Conservation (phyloP, 1,284 basidiomycete genomes). For the Volvariella volvacea region DNA sequence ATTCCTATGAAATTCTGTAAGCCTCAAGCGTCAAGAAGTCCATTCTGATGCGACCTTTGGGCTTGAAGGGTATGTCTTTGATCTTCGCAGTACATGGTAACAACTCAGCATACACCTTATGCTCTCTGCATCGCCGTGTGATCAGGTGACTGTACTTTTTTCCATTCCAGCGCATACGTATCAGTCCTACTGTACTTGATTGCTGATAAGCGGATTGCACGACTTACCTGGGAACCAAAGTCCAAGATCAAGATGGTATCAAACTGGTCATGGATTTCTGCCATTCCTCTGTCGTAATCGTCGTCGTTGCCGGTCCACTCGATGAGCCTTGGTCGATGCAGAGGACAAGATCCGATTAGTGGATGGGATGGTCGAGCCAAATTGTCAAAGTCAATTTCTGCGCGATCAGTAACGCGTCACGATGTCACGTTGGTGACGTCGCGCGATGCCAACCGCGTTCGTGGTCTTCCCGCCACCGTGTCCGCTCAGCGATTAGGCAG, state of each 20-base stretch:
- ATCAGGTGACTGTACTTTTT: slow-evolving; percentile 98
- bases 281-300: slow-evolving; percentile 33
- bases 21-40: slow-evolving; percentile 5
- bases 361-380: too few relatives aligned
- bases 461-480: too few relatives aligned
- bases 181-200: not conserved
- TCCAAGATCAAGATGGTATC: slow-evolving; percentile 97
- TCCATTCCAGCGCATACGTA: slow-evolving; percentile 6
- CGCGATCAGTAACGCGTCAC: too few relatives aligned
- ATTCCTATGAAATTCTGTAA: slow-evolving; percentile 54
- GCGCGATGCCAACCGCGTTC: too few relatives aligned
- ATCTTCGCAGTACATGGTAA: slow-evolving; percentile 96
- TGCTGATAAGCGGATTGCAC: slow-evolving; percentile 4
- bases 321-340: too few relatives aligned
- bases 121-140: slow-evolving; percentile 95
- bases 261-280: slow-evolving; percentile 91
- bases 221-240: slow-evolving; percentile 89
- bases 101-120: slow-evolving; percentile 97
- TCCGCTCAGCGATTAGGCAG: too few relatives aligned
- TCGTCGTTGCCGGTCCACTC: not conserved
- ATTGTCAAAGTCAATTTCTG: too few relatives aligned
- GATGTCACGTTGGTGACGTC: too few relatives aligned
- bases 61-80: slow-evolving; percentile 86
- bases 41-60: slow-evolving; percentile 63
- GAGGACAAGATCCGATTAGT: too few relatives aligned